Evolutionary conservation across 306 rosid species (phyloP), one percentile per base, ranked within the genome.

Genomic region (Malus fusca): DNA sequence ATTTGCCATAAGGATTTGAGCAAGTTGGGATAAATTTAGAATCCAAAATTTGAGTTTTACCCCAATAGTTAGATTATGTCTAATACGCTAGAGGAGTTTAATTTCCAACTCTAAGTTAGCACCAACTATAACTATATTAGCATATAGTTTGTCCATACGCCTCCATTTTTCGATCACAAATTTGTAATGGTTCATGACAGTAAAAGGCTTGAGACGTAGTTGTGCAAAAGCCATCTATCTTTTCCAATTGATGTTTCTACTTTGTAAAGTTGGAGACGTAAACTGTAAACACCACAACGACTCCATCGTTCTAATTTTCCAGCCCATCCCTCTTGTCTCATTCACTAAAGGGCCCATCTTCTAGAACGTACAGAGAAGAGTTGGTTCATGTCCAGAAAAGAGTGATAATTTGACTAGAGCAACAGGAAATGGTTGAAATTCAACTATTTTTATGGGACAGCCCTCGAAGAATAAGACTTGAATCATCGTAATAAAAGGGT

Each of bases 151-250:
- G 63, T 22, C 17, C 30, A 58, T 11, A 22, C 2, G 17, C 28
- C 63, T 22, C 63, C 15, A 58, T 22, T 58, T 11, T n/a, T 13
- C 0, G 4, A 58, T 26, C 15, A 21, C n/a, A 63, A 30, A 15
- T 30, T 30, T 63, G 18, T 63, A 17, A 0, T 63, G 68, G 30
- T 30, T 28, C n/a, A 33, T 65, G 44, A 11, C 23, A 19, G 10
- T 65, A 33, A 65, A 63, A 25, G 17, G 15, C 8, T 33, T 19
- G 69, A 14, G 10, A 6, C 21, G 44, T 19, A 65, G 14, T 65
- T 33, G 67, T 62, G 69, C 69, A 70, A 70, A 70, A 52, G 46
- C 44, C 30, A 30, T 28, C 63, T 11, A 52, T 71, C 75, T 71
- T 71, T 71, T 52, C 46, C 6, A 19, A 30, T 31, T 52, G 63